Conservation (phyloP, 257 asterid species). For the Penstemon newberryi region DNA sequence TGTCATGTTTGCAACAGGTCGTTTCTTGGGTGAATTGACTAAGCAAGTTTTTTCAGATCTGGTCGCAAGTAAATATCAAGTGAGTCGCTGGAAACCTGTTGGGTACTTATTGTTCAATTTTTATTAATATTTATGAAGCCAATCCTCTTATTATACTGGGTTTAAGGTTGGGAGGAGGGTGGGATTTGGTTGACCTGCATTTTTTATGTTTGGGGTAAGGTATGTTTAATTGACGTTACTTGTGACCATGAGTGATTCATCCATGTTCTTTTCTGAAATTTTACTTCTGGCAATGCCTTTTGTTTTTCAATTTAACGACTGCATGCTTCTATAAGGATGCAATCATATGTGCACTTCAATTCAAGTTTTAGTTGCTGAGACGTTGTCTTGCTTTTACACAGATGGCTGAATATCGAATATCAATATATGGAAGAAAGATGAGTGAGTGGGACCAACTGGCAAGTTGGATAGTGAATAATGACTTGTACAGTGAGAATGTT, state of each 20-base stretch:
- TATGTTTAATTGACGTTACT: background rate
- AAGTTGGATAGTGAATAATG: constrained; percentile 94
- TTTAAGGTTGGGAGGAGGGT: background rate
- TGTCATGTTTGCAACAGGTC: constrained; percentile 52
- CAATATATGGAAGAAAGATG: constrained; percentile 94
- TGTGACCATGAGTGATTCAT: background rate
- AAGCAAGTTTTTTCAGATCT: constrained; percentile 91
- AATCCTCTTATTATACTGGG: background rate
- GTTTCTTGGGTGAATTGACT: constrained; percentile 92
- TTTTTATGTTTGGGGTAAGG: constrained; percentile 4
- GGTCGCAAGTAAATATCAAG: constrained; percentile 91
- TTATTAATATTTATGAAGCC: constrained; percentile 15
- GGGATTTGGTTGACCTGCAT: too few relatives aligned
- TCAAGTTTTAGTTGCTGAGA: constrained; percentile 19
- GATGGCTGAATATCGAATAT: constrained; percentile 97
- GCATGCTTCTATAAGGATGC: background rate
- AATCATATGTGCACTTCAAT: background rate
- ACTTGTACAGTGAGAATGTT: constrained; percentile 83
- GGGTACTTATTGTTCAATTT: constrained; percentile 10
- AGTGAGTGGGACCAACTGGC: constrained; percentile 99
- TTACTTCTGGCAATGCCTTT: background rate
- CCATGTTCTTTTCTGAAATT: background rate
- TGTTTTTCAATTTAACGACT: background rate
- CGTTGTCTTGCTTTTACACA: constrained; percentile 40
- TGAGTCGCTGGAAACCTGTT: constrained; percentile 37